Base-by-base conservation (phyloP, 306 rosid species). In the Delonix regia region DNA sequence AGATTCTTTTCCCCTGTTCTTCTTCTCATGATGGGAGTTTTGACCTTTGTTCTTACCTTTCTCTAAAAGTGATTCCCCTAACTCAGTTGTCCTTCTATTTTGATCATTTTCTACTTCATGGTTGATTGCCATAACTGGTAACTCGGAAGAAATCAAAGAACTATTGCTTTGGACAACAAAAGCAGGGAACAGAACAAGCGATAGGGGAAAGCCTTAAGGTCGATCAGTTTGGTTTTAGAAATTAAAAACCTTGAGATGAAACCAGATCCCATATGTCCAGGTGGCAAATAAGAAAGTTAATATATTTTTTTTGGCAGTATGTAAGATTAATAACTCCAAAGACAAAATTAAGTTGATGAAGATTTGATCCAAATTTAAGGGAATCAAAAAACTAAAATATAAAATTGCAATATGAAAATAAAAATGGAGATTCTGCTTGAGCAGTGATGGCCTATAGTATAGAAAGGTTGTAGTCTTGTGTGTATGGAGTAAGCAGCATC, bases 71-170 rank as follows among this genome's bases (percentile, higher is more conserved):
- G 52, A 24, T 7, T 73, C 52, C 19, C 66, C 38, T 25, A 55
- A 38, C 16, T 55, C 52, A 12, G 53, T 10, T 42, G 24, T 22
- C 16, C 0, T 55, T 34, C 39, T 19, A 39, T 15, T 38, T 15
- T 73, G 66, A 19, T 19, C 60, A 19, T 56, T 39, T 38, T 22
- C 53, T 15, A 55, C 28, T 6, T 52, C 49, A 21, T 71, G 33
- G 45, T 33, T 71, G 30, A 51, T 71, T 38, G 47, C 64, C 76
- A 71, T 71, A 24, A 53, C 19, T 30, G 47, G 51, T 19, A n/a
- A 33, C 76, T 51, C 64, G n/a, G 19, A 21, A 22, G 34, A 71
- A 30, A 49, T n/a, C 27, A 28, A 33, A 71, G 33, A 51, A 52
- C 62, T 30, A n/a, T 30, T 4, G 61, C 75, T n/a, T 13, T 4